A percentile compares a stretch with the other conserved stretches of the same genome.
phyloP scores from a whole-genome alignment of 345 rosid genomes.

The Limnanthes douglasii region DNA sequence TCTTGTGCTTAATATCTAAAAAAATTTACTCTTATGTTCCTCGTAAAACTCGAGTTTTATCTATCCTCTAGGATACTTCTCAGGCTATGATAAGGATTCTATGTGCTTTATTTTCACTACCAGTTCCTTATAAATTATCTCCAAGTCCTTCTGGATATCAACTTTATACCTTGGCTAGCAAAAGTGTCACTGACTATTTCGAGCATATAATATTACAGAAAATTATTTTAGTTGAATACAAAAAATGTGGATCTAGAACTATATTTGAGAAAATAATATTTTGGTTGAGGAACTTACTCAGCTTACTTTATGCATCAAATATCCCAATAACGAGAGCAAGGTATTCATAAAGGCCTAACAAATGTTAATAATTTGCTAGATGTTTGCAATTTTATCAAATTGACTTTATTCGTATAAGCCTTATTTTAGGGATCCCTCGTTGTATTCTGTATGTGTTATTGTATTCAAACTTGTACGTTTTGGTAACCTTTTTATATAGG shows the following conservation, averaged over 20 bases:
- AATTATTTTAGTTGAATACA: slow-evolving; percentile 69
- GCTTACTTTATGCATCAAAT: no score
- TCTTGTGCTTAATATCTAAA: background rate
- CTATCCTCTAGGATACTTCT: slow-evolving; percentile 10
- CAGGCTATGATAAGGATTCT: slow-evolving; percentile 90
- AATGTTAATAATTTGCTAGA: no score
- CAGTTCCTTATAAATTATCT: slow-evolving; percentile 77
- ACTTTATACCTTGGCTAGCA: slow-evolving; percentile 27
- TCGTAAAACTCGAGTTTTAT: slow-evolving; percentile 8
- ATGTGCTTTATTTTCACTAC: slow-evolving; percentile 83
- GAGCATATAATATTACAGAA: slow-evolving; percentile 64
- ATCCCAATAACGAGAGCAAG: no score
- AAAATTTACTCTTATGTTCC: background rate
- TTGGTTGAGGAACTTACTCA: no score
- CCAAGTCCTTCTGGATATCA: slow-evolving; percentile 43
- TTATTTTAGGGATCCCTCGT: no score
- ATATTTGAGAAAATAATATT: slow-evolving; percentile 87
- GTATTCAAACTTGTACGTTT: no score
- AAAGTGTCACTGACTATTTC: slow-evolving; percentile 62
- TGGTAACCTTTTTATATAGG: no score
- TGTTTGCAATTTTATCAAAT: no score
- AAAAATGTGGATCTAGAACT: slow-evolving; percentile 92
- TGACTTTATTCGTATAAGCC: no score
- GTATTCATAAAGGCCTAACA: no score
- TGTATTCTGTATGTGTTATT: no score